Evolutionary conservation across 179 eudicot species (phyloP).

Genomic region (Pouteria campechiana): DNA sequence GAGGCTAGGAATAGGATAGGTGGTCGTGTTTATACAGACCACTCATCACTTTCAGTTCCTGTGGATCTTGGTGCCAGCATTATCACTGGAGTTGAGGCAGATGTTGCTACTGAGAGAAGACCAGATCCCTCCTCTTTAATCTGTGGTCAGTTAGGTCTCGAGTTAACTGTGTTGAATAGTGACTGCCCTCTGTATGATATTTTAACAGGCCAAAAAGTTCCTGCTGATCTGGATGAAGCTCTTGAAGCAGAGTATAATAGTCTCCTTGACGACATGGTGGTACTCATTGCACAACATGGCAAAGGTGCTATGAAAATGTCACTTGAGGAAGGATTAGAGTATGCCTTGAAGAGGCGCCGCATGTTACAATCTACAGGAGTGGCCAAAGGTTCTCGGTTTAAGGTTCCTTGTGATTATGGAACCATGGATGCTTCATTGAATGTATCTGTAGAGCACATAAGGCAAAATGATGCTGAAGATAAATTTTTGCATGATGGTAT

Average conservation of each 20-base stretch:
- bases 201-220: slow-evolving; percentile 78
- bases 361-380: slow-evolving; percentile 18
- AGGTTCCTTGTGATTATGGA: too few relatives aligned
- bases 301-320: slow-evolving; percentile 76
- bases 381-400: too few relatives aligned
- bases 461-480: slow-evolving; percentile 11
- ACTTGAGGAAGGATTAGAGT: slow-evolving; percentile 93
- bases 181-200: slow-evolving; percentile 96
- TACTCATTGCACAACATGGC: slow-evolving; percentile 85
- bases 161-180: slow-evolving; percentile 85
- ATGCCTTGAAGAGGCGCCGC: slow-evolving; percentile 59
- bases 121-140: slow-evolving; percentile 94
- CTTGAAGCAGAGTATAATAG: slow-evolving; percentile 89
- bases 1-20: slow-evolving; percentile 93
- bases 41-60: slow-evolving; percentile 87
- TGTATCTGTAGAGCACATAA: slow-evolving; percentile 12
- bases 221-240: slow-evolving; percentile 69
- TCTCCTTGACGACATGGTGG: slow-evolving; percentile 79
- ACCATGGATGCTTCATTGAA: too few relatives aligned
- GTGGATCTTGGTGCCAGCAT: slow-evolving; percentile 99
- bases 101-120: slow-evolving; percentile 84
- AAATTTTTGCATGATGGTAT: slow-evolving; percentile 9
- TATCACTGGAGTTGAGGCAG: slow-evolving; percentile 98
- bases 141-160: slow-evolving; percentile 96
- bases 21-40: slow-evolving; percentile 91